A percentile compares a stretch with the other conserved stretches of the same genome.
These are phyloP conservation scores for Scheffersomyces cryptocercus DNA, from an alignment of 1,139 yeast species.

Conservation along the genomic window DNA sequence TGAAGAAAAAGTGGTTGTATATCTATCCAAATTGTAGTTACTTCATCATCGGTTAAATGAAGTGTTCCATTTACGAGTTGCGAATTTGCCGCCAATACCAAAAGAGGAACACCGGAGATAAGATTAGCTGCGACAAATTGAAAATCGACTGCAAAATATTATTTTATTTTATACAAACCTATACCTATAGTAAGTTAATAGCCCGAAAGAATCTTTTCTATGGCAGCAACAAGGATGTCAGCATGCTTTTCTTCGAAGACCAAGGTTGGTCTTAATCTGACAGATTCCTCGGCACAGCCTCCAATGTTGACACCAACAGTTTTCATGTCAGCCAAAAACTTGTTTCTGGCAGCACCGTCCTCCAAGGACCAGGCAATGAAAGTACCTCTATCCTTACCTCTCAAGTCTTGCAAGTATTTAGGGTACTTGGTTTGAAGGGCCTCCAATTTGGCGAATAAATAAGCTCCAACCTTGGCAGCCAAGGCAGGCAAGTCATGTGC, in stretches of 20 bases:
- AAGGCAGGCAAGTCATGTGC: conserved; percentile 59
- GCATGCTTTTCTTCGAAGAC: conserved; percentile 78
- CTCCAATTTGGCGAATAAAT: conserved; percentile 56
- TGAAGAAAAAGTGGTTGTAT: too few relatives aligned
- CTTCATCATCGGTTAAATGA: too few relatives aligned
- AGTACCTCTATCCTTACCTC: conserved; percentile 77
- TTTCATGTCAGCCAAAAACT: conserved; percentile 58
- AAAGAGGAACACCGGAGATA: too few relatives aligned
- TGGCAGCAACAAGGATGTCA: conserved; percentile 55
- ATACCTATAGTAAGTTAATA: conserved; percentile 18
- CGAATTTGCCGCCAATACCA: too few relatives aligned
- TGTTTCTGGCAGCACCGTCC: conserved; percentile 54
- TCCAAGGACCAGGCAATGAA: conserved; percentile 77
- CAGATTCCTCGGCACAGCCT: conserved; percentile 74
- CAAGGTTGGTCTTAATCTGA: conserved; percentile 77
- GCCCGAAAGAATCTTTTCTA: conserved; percentile 48
- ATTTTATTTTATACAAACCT: too few relatives aligned
- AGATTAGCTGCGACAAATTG: too few relatives aligned
- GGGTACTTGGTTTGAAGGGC: conserved; percentile 55
- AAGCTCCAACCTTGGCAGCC: conserved; percentile 62
- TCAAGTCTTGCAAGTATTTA: conserved; percentile 49
- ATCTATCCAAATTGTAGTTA: too few relatives aligned
- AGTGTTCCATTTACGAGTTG: too few relatives aligned
- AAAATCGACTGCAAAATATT: too few relatives aligned
- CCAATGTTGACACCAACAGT: conserved; percentile 72